Base-by-base conservation (phyloP, 2,329 filamentous ascomycete species). In the Aspergillus arachidicola region DNA sequence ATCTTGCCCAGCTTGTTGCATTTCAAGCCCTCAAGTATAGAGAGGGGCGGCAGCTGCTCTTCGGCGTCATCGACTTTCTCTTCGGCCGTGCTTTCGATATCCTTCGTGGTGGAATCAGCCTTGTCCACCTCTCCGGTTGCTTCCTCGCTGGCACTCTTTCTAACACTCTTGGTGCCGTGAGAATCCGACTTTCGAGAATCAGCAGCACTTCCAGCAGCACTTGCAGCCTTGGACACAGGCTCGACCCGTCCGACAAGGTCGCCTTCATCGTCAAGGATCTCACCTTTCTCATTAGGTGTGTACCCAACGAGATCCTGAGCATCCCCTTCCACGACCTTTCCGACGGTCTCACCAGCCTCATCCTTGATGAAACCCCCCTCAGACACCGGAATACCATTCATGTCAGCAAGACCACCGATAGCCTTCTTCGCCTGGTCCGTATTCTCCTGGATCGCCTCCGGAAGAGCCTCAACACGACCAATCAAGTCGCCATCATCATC, bases 281-380 rank as follows among this genome's bases (percentile, higher is more conserved):
- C 77, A 6, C 78, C 78, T 6, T 78, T 74, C 0, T 79, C 77
- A 23, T 79, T 80, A 11, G 80, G 70, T 7, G 74, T 74, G 61
- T 77, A 76, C 14, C 79, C 79, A 30, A 78, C 72, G 7, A 80
- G 69, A 51, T 80, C 78, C 63, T 75, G 72, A 0, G 78, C 74
- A 23, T 80, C 76, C 32, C 79, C 79, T 62, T 80, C 79, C n/a
- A 76, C 74, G 43, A 81, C 73, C 32, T 73, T 72, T 30, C 78
- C 79, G 6, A 80, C 66, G 30, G 72, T 67, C 43, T 80, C 74
- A 34, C 78, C 79, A 56, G 76, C 72, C 26, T 75, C 68, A 48
- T 86, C 82, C 67, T 82, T 77, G 67, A 88, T 81, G 36, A 81
- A 74, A 38, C 86, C 86, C 30, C 86, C 84, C 57, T 84, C 82